These are phyloP conservation scores for Pythium oligandrum DNA, from an alignment of 352 stramenopile species.

Conservation along the genomic window DNA sequence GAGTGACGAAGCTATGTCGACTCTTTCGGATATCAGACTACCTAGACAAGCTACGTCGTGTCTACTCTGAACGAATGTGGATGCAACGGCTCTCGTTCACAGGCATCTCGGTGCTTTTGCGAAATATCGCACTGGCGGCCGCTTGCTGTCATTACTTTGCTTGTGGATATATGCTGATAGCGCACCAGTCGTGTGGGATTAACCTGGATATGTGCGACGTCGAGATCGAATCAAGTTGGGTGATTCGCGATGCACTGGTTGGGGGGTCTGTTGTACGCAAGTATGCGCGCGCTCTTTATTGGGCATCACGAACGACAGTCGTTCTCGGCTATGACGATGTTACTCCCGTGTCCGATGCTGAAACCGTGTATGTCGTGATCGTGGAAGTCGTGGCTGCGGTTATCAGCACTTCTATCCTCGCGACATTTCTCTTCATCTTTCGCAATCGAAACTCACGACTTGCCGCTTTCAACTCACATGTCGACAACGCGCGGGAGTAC, in stretches of 20 bases:
- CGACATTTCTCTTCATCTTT: constrained; percentile 73
- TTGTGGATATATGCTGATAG: constrained; percentile 70
- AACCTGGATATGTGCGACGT: constrained; percentile 40
- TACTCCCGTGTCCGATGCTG: constrained; percentile 42
- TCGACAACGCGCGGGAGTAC: constrained; percentile 66
- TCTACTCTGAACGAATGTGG: constrained; percentile 44
- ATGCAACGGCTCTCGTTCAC: constrained; percentile 55
- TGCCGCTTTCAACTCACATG: constrained; percentile 43
- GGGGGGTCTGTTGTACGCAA: constrained; percentile 35
- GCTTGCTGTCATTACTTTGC: constrained; percentile 49
- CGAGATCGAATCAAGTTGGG: constrained; percentile 50
- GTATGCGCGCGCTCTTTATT: constrained; percentile 58
- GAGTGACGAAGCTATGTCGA: constrained; percentile 55
- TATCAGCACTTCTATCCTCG: constrained; percentile 51
- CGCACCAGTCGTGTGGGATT: constrained; percentile 48
- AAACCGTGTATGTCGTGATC: constrained; percentile 49
- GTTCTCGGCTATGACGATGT: constrained; percentile 63
- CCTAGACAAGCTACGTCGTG: constrained; percentile 33
- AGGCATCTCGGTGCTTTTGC: constrained; percentile 42
- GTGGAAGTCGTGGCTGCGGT: constrained; percentile 46
- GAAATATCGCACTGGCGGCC: constrained; percentile 29
- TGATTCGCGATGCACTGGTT: constrained; percentile 43
- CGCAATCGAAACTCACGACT: constrained; percentile 48
- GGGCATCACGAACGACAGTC: constrained; percentile 51
- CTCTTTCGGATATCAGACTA: constrained; percentile 36